These are phyloP conservation scores for Pontederia paniculata DNA, from an alignment of 176 grass and related monocot species.

Conservation along the genomic window DNA sequence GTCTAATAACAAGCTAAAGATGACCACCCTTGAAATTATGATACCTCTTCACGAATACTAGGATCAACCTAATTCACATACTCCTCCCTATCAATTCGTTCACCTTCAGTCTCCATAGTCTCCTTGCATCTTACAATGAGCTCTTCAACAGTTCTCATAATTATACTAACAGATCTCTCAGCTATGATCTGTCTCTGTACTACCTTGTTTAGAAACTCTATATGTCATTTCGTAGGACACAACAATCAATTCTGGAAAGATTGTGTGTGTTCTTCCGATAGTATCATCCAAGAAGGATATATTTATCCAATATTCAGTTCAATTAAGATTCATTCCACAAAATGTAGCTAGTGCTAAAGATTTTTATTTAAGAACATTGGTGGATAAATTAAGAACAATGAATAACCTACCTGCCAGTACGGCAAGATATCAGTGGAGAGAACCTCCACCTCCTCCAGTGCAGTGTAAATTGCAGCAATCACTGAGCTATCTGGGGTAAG, in stretches of 20 bases:
- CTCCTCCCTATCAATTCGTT: conserved; percentile 80
- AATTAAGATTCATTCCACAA: not conserved
- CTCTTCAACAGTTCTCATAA: conserved; percentile 72
- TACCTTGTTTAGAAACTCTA: conserved; percentile 73
- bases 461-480: conserved; percentile 89
- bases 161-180: conserved; percentile 60
- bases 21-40: conserved; percentile 19
- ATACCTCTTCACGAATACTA: conserved; percentile 91
- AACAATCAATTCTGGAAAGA: not conserved
- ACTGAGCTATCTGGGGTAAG: conserved; percentile 82
- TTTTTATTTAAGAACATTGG: not conserved
- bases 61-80: conserved; percentile 93
- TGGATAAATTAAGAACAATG: not conserved
- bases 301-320: too few relatives aligned
- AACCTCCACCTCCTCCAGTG: conserved; percentile 84
- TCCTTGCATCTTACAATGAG: conserved; percentile 79
- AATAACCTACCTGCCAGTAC: conserved; percentile 68
- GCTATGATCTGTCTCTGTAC: conserved; percentile 92
- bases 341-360: too few relatives aligned
- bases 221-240: conserved; percentile 19
- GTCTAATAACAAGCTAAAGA: not conserved
- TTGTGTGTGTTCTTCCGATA: not conserved
- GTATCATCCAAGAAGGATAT: too few relatives aligned
- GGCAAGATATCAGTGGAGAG: conserved; percentile 87
- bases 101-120: conserved; percentile 93